These are phyloP conservation scores for Globisporangium lucens DNA, from an alignment of 352 stramenopile genomes.

Conservation along the genomic window DNA sequence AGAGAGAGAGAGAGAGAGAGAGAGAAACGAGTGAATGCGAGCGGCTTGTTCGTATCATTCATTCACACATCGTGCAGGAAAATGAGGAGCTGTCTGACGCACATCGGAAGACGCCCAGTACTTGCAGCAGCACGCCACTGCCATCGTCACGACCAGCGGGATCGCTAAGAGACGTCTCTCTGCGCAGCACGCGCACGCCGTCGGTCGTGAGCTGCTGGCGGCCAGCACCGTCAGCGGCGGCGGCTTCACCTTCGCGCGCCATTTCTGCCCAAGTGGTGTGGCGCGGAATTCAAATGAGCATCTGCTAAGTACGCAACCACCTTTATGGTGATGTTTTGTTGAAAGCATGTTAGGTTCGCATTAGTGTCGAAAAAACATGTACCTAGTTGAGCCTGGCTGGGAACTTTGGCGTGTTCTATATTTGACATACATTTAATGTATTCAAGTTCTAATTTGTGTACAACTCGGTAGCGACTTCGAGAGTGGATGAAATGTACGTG, in stretches of 20 bases:
- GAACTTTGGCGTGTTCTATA: too few species aligned
- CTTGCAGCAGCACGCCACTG: slow-evolving; percentile 33
- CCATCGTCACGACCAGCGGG: background rate
- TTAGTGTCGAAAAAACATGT: too few species aligned
- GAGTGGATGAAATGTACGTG: too few species aligned
- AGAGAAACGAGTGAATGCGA: background rate
- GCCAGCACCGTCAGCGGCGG: background rate
- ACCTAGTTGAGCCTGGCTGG: too few species aligned
- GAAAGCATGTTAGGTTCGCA: too few species aligned
- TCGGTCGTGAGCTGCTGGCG: slow-evolving; percentile 29
- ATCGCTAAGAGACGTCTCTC: slow-evolving; percentile 4
- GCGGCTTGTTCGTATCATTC: background rate
- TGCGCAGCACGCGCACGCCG: slow-evolving; percentile 34
- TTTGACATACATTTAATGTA: too few species aligned
- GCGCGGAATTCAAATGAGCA: too few species aligned
- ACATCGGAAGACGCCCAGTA: slow-evolving; percentile 62
- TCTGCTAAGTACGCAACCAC: too few species aligned
- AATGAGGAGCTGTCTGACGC: background rate
- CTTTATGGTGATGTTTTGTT: too few species aligned
- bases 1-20: background rate
- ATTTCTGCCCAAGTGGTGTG: background rate
- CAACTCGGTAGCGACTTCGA: too few species aligned
- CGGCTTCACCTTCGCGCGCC: too few species aligned
- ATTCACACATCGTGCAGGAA: background rate
- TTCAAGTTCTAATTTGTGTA: too few species aligned